Conservation (phyloP, 1,284 basidiomycete genomes). For the Malassezia restricta region DNA sequence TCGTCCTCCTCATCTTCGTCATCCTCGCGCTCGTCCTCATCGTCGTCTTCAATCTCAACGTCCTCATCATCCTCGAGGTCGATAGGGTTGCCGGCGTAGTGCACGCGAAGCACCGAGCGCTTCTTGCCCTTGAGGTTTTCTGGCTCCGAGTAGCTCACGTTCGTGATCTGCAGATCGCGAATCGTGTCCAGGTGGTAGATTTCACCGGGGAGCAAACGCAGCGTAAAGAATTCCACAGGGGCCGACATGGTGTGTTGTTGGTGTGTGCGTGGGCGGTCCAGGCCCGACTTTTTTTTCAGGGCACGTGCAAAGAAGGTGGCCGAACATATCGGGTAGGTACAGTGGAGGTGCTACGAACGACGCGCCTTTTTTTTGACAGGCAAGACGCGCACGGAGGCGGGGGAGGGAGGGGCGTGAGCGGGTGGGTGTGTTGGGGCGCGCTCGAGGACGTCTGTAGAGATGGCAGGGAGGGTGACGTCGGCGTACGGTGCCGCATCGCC, state of each 20-base stretch:
- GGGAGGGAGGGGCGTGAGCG: not conserved
- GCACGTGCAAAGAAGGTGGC: constrained; percentile 6
- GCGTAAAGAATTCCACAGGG: constrained; percentile 38
- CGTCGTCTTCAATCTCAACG: constrained; percentile 52
- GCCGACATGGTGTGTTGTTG: constrained; percentile 23
- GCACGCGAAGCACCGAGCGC: constrained; percentile 66
- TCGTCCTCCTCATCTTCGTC: constrained; percentile 36
- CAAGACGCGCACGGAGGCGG: not conserved
- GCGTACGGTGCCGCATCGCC: not conserved
- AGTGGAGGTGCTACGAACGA: not conserved
- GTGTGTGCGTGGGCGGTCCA: not conserved
- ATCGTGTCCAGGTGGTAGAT: constrained; percentile 56
- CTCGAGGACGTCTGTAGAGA: not conserved
- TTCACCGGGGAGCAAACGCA: constrained; percentile 55
- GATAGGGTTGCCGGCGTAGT: constrained; percentile 51
- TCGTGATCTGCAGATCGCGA: constrained; percentile 68
- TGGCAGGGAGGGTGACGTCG: not conserved
- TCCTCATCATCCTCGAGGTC: constrained; percentile 51
- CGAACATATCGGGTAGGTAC: not conserved
- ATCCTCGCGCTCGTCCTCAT: constrained; percentile 41
- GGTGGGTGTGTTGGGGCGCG: not conserved
- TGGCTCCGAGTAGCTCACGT: constrained; percentile 59
- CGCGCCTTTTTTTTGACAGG: not conserved
- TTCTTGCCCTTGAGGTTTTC: constrained; percentile 57
- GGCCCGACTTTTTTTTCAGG: constrained; percentile 7